Evolutionary conservation across 345 rosid species (phyloP).

Genomic region (Citrus sinensis): DVS_A1.0 CM039168.1:2143501-2144000

Average conservation of each 20-base stretch:
- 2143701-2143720: not conserved
- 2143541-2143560: conserved; percentile 1
- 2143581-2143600: not conserved
- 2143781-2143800: conserved; percentile 19
- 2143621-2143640: not conserved
- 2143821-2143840: conserved; percentile 6
- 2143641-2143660: not conserved
- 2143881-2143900: not conserved
- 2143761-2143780: conserved; percentile 8
- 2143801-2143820: conserved; percentile 24
- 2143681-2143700: conserved; percentile 23
- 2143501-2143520: conserved; percentile 9
- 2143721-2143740: not conserved
- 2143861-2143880: conserved; percentile 20
- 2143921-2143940: not conserved
- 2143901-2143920: not conserved
- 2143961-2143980: not conserved
- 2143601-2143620: conserved; percentile 12
- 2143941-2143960: not conserved
- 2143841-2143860: conserved; percentile 21
- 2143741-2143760: not conserved
- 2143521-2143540: conserved; percentile 8
- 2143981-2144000: not conserved
- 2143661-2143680: conserved; percentile 25
- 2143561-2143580: not conserved